A percentile compares a stretch with the other conserved stretches of the same genome.
Conservation (phyloP, 1,284 basidiomycete genomes). For the Tilletia setariae region DNA sequence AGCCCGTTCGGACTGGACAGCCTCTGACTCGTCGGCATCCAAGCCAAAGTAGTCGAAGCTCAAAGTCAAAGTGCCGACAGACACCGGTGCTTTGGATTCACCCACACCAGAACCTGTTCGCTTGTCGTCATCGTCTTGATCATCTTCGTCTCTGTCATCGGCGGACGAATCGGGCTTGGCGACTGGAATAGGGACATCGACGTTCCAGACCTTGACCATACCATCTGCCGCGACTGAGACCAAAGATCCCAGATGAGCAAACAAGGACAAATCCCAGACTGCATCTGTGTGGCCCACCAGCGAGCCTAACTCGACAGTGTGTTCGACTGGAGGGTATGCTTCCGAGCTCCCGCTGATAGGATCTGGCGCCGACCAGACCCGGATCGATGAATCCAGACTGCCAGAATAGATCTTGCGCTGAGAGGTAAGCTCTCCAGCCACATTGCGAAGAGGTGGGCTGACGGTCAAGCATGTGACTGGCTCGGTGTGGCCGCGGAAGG, state of each 20-base stretch:
- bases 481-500: conserved; percentile 85
- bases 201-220: conserved; percentile 78
- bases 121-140: not conserved
- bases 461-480: conserved; percentile 87
- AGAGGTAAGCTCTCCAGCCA: conserved; percentile 35
- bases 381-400: conserved; percentile 86
- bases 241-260: conserved; percentile 61
- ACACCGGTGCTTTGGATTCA: not conserved
- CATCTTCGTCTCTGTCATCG: not conserved
- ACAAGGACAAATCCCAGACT: conserved; percentile 80
- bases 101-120: not conserved
- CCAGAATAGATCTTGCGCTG: conserved; percentile 76
- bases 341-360: conserved; percentile 50
- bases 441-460: conserved; percentile 62
- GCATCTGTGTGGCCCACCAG: conserved; percentile 89
- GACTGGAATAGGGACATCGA: conserved; percentile 54
- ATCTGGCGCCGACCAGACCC: conserved; percentile 71
- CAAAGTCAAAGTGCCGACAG: conserved; percentile 56
- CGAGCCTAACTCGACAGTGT: conserved; percentile 70
- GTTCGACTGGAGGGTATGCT: conserved; percentile 81
- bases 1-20: conserved; percentile 43
- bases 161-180: not conserved
- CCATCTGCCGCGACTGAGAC: conserved; percentile 89
- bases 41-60: conserved; percentile 69
- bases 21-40: conserved; percentile 55